phyloP scores from a whole-genome alignment of 805 yeast genomes.

The Myxozyma lipomycoides region DNA sequence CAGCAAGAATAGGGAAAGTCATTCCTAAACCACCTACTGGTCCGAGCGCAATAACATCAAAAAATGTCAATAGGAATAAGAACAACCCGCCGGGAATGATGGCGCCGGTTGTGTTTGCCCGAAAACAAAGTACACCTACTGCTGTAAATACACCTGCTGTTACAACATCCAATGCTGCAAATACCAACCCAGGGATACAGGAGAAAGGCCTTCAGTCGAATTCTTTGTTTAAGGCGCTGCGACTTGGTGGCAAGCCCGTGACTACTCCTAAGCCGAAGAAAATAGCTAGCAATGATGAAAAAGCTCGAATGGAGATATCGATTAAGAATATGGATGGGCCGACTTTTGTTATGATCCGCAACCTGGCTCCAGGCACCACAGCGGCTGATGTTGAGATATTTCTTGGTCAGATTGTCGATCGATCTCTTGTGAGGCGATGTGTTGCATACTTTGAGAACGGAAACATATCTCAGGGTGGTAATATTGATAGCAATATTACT shows the following conservation, averaged over 20 bases:
- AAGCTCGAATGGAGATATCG: slow-evolving; percentile 5
- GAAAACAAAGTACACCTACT: too few species aligned
- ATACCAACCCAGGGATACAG: not conserved
- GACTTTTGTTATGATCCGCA: slow-evolving; percentile 29
- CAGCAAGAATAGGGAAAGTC: slow-evolving; percentile 24
- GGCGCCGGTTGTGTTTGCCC: too few species aligned
- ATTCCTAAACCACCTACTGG: too few species aligned
- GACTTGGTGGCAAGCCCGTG: not conserved
- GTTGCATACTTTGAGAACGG: slow-evolving; percentile 13
- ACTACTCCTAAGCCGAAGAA: not conserved
- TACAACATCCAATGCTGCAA: not conserved
- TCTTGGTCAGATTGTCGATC: slow-evolving; percentile 30
- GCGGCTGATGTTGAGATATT: slow-evolving; percentile 34
- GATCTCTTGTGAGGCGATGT: slow-evolving; percentile 27
- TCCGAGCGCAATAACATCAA: too few species aligned
- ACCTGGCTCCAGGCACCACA: slow-evolving; percentile 37
- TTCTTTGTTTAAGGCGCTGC: not conserved
- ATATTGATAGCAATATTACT: slow-evolving; percentile 7
- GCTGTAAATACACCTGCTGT: slow-evolving; percentile 1
- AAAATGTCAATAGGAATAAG: too few species aligned
- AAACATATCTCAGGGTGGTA: not conserved
- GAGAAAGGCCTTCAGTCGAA: not conserved
- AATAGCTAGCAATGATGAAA: not conserved
- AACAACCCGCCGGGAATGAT: too few species aligned
- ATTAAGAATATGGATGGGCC: slow-evolving; percentile 18